These are phyloP conservation scores for Claviceps spartinae DNA, from an alignment of 2,329 filamentous ascomycete species.

Conservation along the genomic window DNA sequence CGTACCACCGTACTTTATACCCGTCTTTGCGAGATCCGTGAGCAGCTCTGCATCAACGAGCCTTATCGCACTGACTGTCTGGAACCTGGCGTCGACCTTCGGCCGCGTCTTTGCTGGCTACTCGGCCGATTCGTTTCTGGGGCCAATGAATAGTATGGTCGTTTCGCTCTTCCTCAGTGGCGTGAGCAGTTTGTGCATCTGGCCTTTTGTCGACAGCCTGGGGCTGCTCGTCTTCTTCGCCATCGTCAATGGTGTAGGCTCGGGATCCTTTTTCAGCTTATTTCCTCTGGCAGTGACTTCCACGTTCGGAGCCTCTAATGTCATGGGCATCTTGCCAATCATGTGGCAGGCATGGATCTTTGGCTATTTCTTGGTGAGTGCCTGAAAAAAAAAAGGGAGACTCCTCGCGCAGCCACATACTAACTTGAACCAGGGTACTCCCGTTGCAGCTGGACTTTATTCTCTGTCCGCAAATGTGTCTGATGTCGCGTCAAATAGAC, in stretches of 20 bases:
- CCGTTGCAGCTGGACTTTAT: slow-evolving; percentile 15
- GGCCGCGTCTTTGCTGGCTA: slow-evolving; percentile 15
- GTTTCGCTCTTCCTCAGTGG: slow-evolving; percentile 14
- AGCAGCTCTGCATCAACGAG: slow-evolving; percentile 10
- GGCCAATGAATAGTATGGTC: slow-evolving; percentile 15
- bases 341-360: slow-evolving; percentile 17
- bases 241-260: slow-evolving; percentile 15
- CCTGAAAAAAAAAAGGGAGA: neutral
- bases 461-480: slow-evolving; percentile 9
- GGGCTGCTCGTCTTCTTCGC: slow-evolving; percentile 12
- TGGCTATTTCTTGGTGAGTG: slow-evolving; percentile 15
- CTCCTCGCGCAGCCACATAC: neutral
- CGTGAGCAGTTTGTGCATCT: slow-evolving; percentile 13
- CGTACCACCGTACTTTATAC: slow-evolving; percentile 17
- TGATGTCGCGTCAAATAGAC: slow-evolving; percentile 11
- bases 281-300: slow-evolving; percentile 12
- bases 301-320: slow-evolving; percentile 13
- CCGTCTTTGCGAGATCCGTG: slow-evolving; percentile 14
- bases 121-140: slow-evolving; percentile 13
- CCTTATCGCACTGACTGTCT: slow-evolving; percentile 12
- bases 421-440: slow-evolving; percentile 12
- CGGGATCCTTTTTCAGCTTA: slow-evolving; percentile 17
- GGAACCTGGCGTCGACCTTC: slow-evolving; percentile 16
- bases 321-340: slow-evolving; percentile 14
- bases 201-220: slow-evolving; percentile 14